Evolutionary conservation across 352 stramenopile genomes (phyloP).

Genomic region (Aphanomyces cochlioides): DNA sequence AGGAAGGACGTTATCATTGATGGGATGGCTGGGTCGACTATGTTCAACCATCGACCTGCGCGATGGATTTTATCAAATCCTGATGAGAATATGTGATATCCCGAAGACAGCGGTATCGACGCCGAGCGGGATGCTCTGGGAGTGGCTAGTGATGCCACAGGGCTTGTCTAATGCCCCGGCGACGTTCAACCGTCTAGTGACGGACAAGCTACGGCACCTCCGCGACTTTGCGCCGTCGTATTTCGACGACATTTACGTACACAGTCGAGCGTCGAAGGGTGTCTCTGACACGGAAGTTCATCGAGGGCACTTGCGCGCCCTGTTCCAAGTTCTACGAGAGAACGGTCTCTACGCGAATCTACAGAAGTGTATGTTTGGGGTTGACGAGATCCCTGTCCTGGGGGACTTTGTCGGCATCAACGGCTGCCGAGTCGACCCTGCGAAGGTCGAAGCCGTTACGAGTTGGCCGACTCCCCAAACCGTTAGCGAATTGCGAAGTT

Average conservation of each 20-base stretch:
- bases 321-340: conserved; percentile 30
- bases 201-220: conserved; percentile 30
- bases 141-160: conserved; percentile 38
- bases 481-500: conserved; percentile 24
- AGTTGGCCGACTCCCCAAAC: conserved; percentile 29
- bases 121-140: conserved; percentile 34
- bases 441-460: conserved; percentile 26
- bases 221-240: conserved; percentile 34
- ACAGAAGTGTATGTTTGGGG: conserved; percentile 30
- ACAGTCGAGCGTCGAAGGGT: conserved; percentile 19
- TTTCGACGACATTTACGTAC: conserved; percentile 39
- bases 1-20: too few species aligned
- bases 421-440: conserved; percentile 15
- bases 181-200: conserved; percentile 42
- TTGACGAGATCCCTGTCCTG: conserved; percentile 36
- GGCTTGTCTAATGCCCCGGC: conserved; percentile 35
- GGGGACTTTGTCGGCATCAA: conserved; percentile 31
- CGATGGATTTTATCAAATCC: too few species aligned
- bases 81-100: too few species aligned
- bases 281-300: conserved; percentile 30
- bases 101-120: conserved; percentile 27
- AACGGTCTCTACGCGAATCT: conserved; percentile 38
- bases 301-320: conserved; percentile 26
- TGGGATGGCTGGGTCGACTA: too few species aligned
- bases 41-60: too few species aligned